phyloP scores from a whole-genome alignment of 78 protist species.

The Dictyostelium intermedium region DNA sequence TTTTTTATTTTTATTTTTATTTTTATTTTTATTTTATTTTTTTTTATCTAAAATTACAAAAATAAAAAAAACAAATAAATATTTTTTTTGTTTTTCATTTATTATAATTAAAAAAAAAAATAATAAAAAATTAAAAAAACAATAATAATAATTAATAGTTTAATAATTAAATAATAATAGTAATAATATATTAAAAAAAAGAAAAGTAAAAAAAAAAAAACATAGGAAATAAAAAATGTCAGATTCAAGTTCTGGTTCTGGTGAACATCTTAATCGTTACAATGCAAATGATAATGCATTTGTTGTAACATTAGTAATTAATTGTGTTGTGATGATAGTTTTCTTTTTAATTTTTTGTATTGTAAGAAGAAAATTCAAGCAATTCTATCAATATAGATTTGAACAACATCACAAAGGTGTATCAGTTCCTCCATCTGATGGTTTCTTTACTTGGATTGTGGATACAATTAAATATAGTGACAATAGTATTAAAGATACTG shows the following conservation, averaged over 20 bases:
- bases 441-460: constrained; percentile 24
- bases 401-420: constrained; percentile 26
- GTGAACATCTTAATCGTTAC: constrained; percentile 11
- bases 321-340: neutral
- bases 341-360: constrained; percentile 36
- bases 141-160: neutral
- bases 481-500: constrained; percentile 15
- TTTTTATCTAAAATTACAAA: neutral
- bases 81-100: neutral
- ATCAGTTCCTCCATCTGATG: neutral
- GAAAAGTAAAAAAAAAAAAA: neutral
- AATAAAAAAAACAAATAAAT: neutral
- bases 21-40: no score
- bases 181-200: neutral
- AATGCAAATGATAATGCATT: constrained; percentile 37
- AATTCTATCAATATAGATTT: constrained; percentile 34
- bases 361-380: neutral
- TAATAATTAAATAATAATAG: neutral
- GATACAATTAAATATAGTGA: constrained; percentile 26
- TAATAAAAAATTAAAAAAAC: neutral
- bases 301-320: constrained; percentile 37
- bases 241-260: neutral
- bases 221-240: neutral
- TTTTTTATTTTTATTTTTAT: no score
- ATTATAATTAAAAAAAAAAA: neutral